phyloP scores from a whole-genome alignment of 306 rosid genomes.

The Sechiopsis laciniata region DNA sequence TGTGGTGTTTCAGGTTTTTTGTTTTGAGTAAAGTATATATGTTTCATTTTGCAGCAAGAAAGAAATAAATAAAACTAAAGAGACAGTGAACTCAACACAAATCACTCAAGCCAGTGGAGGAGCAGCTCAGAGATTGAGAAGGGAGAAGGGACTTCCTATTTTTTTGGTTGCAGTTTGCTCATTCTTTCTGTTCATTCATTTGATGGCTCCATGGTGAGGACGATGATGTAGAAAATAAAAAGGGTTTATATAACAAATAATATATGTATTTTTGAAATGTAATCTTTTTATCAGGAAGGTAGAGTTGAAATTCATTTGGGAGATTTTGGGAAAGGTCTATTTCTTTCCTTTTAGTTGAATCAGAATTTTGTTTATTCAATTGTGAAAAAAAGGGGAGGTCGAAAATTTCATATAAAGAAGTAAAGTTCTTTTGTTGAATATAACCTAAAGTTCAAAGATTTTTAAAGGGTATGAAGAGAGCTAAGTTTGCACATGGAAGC shows the following conservation, averaged over 20 bases:
- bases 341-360: too few relatives aligned
- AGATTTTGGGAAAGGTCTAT: too few relatives aligned
- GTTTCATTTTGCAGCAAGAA: conserved; percentile 51
- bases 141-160: conserved; percentile 29
- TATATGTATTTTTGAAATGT: conserved; percentile 27
- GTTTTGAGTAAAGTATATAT: neutral
- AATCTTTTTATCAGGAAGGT: conserved; percentile 2
- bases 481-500: too few relatives aligned
- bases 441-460: too few relatives aligned
- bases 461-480: too few relatives aligned
- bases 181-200: conserved; percentile 36
- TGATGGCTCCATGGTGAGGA: neutral
- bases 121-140: conserved; percentile 27
- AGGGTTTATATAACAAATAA: conserved; percentile 17
- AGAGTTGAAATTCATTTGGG: conserved; percentile 9
- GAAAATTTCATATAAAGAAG: neutral
- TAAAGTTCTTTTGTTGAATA: too few relatives aligned
- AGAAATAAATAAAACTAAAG: conserved; percentile 42
- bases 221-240: conserved; percentile 11
- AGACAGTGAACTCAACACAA: conserved; percentile 49
- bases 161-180: conserved; percentile 35
- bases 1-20: neutral
- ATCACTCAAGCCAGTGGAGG: conserved; percentile 38
- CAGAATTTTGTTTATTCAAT: neutral
- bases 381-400: neutral